Base-by-base conservation (phyloP, 2,329 filamentous ascomycete genomes). In the Dothideomycetes sp. region DNA sequence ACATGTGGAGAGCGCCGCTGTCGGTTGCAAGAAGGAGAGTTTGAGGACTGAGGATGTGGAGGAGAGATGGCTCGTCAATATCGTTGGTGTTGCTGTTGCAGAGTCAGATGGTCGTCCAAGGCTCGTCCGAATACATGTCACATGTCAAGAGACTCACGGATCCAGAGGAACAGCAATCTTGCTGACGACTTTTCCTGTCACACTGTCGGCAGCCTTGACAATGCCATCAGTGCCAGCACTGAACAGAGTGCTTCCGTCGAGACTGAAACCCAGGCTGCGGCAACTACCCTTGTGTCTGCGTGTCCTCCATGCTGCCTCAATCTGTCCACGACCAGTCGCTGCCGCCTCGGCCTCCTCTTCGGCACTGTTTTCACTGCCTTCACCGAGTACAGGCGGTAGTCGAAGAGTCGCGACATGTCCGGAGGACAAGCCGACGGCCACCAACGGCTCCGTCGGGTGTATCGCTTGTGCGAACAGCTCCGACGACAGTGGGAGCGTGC, bases 211-310 rank as follows among this genome's bases (percentile, higher is more conserved):
- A 28, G 68, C 69, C 54, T 81, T 81, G 40, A 80, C 69, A 30
- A 80, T 61, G 33, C 75, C 76, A 58, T 81, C 77, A 8, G 74
- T 76, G 29, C 77, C 77, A 3, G 73, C 68, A 15, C 68, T 72
- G 50, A 70, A 78, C 64, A 71, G 63, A 69, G 80, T 71, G 49
- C 75, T 67, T 12, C 89, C 91, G 58, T 95, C 88, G 43, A 77
- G 63, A 49, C 78, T 81, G 63, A 88, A 96, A 4, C 73, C 78
- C 41, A 96, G 65, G 45, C 78, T 80, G 39, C 91, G 75, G 58
- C 89, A 96, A 70, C 87, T 95, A 10, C 87, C 89, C 68, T 94
- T 94, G 66, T 98, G 91, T 46, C 91, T 74, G 51, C 80, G 73
- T 4, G 91, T 96, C 53, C 77, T 76, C 91, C 91, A 98, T 45